Evolutionary conservation across 2,329 filamentous ascomycete genomes (phyloP), one percentile per base, ranked within the genome.

Genomic region (Sporothrix curviconia): DNA sequence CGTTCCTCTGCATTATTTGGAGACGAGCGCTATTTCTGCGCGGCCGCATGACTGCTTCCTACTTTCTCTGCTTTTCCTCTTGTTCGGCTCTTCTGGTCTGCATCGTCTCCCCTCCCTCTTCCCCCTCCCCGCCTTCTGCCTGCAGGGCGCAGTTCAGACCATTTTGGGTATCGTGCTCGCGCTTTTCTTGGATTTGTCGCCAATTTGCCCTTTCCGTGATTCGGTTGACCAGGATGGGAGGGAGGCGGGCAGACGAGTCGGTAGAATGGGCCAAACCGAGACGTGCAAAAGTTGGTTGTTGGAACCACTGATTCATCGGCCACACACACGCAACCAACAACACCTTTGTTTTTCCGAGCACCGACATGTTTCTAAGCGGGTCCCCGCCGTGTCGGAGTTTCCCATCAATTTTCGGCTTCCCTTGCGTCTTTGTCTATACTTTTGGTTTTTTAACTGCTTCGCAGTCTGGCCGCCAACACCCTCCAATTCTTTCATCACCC

Each of bases 271-370:
- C n/a, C n/a, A n/a, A n/a, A n/a, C n/a, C n/a, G n/a, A n/a, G n/a
- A n/a, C n/a, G n/a, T n/a, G n/a, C n/a, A n/a, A n/a, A n/a, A n/a
- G 46, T 36, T 49, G 46, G 28, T 28, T 28, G 46, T 32, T 32
- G n/a, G 36, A 28, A 49, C 46, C 30, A 49, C 30, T 52, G 49
- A 52, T 40, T 52, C 49, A 52, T 52, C 46, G n/a, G n/a, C n/a
- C n/a, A n/a, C n/a, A 49, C 46, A 49, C 46, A 28, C 30, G 22
- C 40, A 40, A 17, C n/a, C n/a, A n/a, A n/a, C n/a, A n/a, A n/a
- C n/a, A n/a, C n/a, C n/a, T n/a, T n/a, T n/a, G n/a, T n/a, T n/a
- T n/a, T n/a, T n/a, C n/a, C n/a, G n/a, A n/a, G n/a, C n/a, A n/a
- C n/a, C n/a, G n/a, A n/a, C n/a, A n/a, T n/a, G n/a, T n/a, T n/a